Conservation (phyloP, 2,329 filamentous ascomycete genomes). For the Curvularia sp. region DNA sequence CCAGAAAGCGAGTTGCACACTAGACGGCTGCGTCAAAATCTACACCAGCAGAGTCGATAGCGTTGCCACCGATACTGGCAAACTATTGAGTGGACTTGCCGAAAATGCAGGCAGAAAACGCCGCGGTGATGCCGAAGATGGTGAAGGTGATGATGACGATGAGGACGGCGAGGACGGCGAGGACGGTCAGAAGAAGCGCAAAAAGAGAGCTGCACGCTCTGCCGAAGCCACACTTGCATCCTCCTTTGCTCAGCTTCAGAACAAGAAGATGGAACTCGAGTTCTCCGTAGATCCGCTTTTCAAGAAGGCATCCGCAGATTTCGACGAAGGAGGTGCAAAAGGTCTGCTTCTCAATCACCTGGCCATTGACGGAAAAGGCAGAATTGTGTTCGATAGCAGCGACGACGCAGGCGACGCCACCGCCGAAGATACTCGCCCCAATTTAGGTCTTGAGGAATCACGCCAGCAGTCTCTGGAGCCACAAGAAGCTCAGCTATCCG, state of each 20-base stretch:
- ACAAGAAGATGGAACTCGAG: constrained; percentile 98
- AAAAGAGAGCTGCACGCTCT: constrained; percentile 81
- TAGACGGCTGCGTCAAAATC: constrained; percentile 98
- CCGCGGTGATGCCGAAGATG: constrained; percentile 46
- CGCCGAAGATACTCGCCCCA: constrained; percentile 53
- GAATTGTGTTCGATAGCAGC: constrained; percentile 98
- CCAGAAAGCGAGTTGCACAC: constrained; percentile 95
- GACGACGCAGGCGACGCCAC: constrained; percentile 73
- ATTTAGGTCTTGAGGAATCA: constrained; percentile 53
- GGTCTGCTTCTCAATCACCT: constrained; percentile 93
- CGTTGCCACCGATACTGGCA: constrained; percentile 95
- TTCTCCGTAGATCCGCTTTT: constrained; percentile 98
- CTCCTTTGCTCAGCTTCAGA: constrained; percentile 83
- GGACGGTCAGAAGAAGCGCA: constrained; percentile 65
- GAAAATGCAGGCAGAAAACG: constrained; percentile 74
- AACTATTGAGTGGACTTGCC: constrained; percentile 89
- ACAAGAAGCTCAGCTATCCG: constrained; percentile 51
- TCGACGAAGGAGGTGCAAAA: constrained; percentile 97
- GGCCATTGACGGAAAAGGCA: constrained; percentile 89
- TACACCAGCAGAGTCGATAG: constrained; percentile 98
- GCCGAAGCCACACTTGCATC: constrained; percentile 93
- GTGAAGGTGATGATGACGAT: constrained; percentile 67
- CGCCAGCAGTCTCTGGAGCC: constrained; percentile 45
- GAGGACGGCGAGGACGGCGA: constrained; percentile 66
- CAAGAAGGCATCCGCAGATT: constrained; percentile 98